Evolutionary conservation across 2,329 filamentous ascomycete species (phyloP).

Genomic region (Ophiostoma triangulosporum): DNA sequence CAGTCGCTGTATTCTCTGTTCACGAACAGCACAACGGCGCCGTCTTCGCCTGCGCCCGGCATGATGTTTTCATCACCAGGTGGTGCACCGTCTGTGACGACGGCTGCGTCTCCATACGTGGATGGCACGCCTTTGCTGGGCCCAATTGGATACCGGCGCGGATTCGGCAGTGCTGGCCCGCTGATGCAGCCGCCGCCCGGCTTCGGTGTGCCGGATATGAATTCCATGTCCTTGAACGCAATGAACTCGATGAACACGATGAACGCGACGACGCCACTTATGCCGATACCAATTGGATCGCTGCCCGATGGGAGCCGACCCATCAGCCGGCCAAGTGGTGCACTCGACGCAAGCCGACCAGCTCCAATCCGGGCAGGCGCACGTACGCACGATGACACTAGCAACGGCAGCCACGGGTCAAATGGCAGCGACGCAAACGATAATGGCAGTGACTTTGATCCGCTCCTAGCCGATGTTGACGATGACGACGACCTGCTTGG

Average conservation of each 20-base stretch:
- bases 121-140: not conserved
- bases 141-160: not conserved
- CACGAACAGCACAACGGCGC: conserved; percentile 23
- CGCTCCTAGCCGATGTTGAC: not conserved
- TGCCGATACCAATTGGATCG: not conserved
- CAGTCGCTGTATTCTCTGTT: conserved; percentile 26
- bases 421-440: not conserved
- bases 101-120: not conserved
- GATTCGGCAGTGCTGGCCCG: not conserved
- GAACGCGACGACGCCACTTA: not conserved
- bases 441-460: not conserved
- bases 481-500: conserved; percentile 48
- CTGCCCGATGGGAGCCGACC: not conserved
- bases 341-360: not conserved
- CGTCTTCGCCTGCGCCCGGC: conserved; percentile 12
- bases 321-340: not conserved
- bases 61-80: conserved; percentile 27
- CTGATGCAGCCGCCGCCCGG: conserved; percentile 1
- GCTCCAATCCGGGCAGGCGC: not conserved
- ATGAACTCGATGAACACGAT: not conserved
- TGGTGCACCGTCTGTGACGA: conserved; percentile 17
- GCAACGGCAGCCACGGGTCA: not conserved
- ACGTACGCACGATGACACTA: not conserved
- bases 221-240: not conserved
- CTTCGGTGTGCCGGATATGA: not conserved